Evolutionary conservation across 352 stramenopile species (phyloP).

Genomic region (Pythium dissimile): DNA sequence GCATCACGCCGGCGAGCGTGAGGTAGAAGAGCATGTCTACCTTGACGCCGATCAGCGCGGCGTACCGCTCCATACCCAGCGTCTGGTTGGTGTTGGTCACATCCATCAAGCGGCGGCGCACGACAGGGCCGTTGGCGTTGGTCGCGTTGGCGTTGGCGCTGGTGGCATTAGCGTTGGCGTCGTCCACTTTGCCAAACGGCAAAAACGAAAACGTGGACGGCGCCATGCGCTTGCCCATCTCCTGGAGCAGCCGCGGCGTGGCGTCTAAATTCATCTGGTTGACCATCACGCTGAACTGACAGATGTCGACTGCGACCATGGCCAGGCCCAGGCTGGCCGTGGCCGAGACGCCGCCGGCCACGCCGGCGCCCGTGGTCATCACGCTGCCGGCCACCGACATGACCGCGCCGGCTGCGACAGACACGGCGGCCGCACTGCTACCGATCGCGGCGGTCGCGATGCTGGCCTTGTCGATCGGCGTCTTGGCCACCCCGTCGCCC

Average conservation of each 20-base stretch:
- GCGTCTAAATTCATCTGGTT: slow-evolving; percentile 84
- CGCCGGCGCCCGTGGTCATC: slow-evolving; percentile 50
- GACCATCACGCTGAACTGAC: slow-evolving; percentile 81
- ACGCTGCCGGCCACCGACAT: slow-evolving; percentile 63
- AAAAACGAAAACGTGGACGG: slow-evolving; percentile 63
- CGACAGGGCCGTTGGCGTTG: slow-evolving; percentile 4
- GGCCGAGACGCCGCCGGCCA: slow-evolving; percentile 52
- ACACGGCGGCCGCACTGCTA: slow-evolving; percentile 54
- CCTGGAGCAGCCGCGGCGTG: slow-evolving; percentile 63
- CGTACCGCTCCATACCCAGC: slow-evolving; percentile 79
- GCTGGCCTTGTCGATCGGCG: slow-evolving; percentile 61
- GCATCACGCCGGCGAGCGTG: slow-evolving; percentile 61
- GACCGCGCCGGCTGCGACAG: slow-evolving; percentile 49
- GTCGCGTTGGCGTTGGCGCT: background rate
- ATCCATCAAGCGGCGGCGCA: slow-evolving; percentile 18
- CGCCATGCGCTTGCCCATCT: slow-evolving; percentile 74
- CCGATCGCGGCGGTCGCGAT: slow-evolving; percentile 53
- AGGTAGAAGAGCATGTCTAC: slow-evolving; percentile 84
- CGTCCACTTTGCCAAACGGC: slow-evolving; percentile 48
- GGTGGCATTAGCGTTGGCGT: slow-evolving; percentile 3
- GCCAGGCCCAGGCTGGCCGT: slow-evolving; percentile 63
- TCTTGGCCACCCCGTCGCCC: slow-evolving; percentile 52
- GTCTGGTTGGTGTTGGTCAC: slow-evolving; percentile 24
- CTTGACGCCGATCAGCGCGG: slow-evolving; percentile 60
- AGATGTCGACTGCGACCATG: slow-evolving; percentile 70